These are phyloP conservation scores for Tulasnella sp. DNA, from an alignment of 768 basidiomycete genomes.

Conservation along the genomic window DNA sequence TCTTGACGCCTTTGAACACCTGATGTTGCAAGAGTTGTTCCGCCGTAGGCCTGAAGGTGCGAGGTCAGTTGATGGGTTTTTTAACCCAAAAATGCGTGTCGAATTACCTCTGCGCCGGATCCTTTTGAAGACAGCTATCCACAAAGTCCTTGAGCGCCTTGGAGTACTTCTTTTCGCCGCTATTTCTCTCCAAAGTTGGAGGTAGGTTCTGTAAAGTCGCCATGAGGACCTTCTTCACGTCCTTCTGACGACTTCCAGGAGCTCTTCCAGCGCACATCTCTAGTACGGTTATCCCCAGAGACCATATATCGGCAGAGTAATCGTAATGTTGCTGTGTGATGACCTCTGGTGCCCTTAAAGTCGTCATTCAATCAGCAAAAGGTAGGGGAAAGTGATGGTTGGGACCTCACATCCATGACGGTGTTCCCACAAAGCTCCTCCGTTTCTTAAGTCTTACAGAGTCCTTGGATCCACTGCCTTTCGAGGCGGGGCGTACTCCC, in stretches of 20 bases:
- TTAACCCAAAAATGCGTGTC: neutral
- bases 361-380: conserved; percentile 44
- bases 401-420: conserved; percentile 9
- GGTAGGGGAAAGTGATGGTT: no score
- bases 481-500: neutral
- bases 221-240: conserved; percentile 61
- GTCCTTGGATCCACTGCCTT: no score
- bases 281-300: conserved; percentile 88
- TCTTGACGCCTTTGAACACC: conserved; percentile 74
- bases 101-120: conserved; percentile 60
- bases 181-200: conserved; percentile 64
- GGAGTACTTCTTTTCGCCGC: conserved; percentile 64
- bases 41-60: conserved; percentile 53
- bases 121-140: conserved; percentile 72
- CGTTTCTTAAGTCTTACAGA: conserved; percentile 51
- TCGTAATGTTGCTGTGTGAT: conserved; percentile 74
- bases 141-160: conserved; percentile 75
- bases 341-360: conserved; percentile 73
- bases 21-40: conserved; percentile 61
- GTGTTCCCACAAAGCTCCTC: conserved; percentile 84
- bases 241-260: conserved; percentile 60
- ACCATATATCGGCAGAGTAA: conserved; percentile 88
- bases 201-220: conserved; percentile 70
- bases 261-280: conserved; percentile 82
- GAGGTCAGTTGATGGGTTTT: neutral